Percentiles rank a stretch among this genome's conserved stretches.
Conservation (phyloP, 148 eudicot species). For the Oxyria digyna region DNA sequence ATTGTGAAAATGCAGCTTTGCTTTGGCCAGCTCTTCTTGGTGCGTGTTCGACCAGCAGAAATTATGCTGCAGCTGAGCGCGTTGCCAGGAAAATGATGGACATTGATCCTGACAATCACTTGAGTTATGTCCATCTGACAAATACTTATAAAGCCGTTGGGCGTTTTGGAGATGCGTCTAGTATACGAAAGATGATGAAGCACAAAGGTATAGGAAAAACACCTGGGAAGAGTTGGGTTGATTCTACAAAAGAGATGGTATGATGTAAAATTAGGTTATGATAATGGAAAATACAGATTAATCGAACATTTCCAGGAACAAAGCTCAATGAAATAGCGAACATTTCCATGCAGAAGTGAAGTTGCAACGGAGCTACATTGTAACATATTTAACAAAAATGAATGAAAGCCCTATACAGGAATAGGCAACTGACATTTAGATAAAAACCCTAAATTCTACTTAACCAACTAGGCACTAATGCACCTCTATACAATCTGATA, state of each 20-base stretch:
- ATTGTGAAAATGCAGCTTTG: constrained; percentile 28
- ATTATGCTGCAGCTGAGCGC: constrained; percentile 57
- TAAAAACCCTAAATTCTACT: background rate
- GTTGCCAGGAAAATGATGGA: constrained; percentile 64
- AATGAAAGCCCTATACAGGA: constrained; percentile 7
- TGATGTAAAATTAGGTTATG: background rate
- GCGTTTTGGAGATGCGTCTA: constrained; percentile 56
- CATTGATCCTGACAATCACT: constrained; percentile 49
- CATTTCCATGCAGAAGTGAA: background rate
- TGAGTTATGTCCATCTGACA: constrained; percentile 73
- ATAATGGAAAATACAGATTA: background rate
- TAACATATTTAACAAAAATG: background rate
- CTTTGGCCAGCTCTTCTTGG: constrained; percentile 78
- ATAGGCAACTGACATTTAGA: too few species aligned
- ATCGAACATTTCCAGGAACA: background rate
- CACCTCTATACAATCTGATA: constrained; percentile 1
- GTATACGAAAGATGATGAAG: constrained; percentile 44
- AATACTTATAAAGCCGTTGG: constrained; percentile 59
- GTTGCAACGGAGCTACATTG: background rate
- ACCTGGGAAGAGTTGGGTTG: constrained; percentile 78
- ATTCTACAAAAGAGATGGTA: constrained; percentile 13
- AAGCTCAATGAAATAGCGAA: background rate
- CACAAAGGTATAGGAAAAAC: constrained; percentile 51
- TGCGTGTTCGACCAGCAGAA: constrained; percentile 51
- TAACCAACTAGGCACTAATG: background rate